These are phyloP conservation scores for Metschnikowia continentalis DNA, from an alignment of 805 yeast species.

Conservation along the genomic window DNA sequence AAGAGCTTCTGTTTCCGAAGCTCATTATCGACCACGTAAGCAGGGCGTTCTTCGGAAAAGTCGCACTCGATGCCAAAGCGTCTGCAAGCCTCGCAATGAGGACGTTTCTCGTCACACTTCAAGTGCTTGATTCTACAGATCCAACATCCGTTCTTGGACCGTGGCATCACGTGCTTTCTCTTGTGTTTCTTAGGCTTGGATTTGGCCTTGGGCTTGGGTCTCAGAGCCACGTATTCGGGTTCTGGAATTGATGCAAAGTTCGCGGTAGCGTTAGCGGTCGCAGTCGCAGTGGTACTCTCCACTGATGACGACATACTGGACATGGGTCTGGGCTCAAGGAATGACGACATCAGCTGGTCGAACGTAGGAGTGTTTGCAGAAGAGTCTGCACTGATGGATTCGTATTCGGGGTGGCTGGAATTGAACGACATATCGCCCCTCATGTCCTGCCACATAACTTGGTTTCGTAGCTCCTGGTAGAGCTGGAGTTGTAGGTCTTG, in stretches of 20 bases:
- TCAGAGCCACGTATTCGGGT: not conserved
- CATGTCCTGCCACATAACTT: slow-evolving; percentile 9
- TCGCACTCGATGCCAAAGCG: slow-evolving; percentile 42
- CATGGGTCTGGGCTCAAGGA: not conserved
- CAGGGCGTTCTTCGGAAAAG: slow-evolving; percentile 36
- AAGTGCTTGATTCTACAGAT: slow-evolving; percentile 43
- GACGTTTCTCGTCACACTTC: slow-evolving; percentile 41
- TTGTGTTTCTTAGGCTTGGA: slow-evolving; percentile 32
- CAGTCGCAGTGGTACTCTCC: not conserved
- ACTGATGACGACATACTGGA: not conserved
- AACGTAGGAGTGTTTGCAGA: slow-evolving; percentile 17
- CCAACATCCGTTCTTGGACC: slow-evolving; percentile 45
- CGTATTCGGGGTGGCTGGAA: slow-evolving; percentile 15
- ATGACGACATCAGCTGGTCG: slow-evolving; percentile 2
- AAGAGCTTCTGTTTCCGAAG: slow-evolving; percentile 33
- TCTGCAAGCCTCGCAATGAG: slow-evolving; percentile 33
- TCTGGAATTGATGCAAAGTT: not conserved
- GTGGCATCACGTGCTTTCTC: slow-evolving; percentile 35
- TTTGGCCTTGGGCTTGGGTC: not conserved
- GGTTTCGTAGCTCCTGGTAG: slow-evolving; percentile 11
- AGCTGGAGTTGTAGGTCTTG: slow-evolving; percentile 8
- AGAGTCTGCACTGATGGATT: slow-evolving; percentile 12
- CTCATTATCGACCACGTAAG: slow-evolving; percentile 33
- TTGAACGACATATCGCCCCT: slow-evolving; percentile 14
- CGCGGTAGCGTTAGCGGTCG: not conserved